Conservation (phyloP, 2,329 filamentous ascomycete genomes). For the Trichophyton simii region DNA sequence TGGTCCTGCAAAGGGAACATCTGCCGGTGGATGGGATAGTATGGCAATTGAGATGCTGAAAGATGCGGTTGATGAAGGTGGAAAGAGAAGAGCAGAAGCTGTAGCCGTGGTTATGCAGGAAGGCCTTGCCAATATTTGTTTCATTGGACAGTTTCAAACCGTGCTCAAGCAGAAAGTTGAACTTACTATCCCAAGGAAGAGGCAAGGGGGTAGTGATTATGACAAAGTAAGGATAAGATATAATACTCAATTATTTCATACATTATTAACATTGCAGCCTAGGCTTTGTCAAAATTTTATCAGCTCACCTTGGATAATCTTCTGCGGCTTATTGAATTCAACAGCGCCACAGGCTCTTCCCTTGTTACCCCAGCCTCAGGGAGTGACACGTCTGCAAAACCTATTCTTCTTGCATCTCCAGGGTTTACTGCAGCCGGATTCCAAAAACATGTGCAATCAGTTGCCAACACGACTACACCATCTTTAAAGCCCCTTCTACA, state of each 20-base stretch:
- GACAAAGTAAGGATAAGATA: constrained; percentile 29
- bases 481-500: constrained; percentile 55
- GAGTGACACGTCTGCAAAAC: constrained; percentile 37
- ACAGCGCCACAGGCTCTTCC: constrained; percentile 28
- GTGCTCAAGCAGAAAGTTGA: constrained; percentile 39
- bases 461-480: constrained; percentile 48
- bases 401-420: constrained; percentile 73
- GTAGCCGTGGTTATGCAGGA: constrained; percentile 93
- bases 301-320: constrained; percentile 63
- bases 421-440: constrained; percentile 79
- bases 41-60: constrained; percentile 65
- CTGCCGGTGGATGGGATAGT: constrained; percentile 66
- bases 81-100: constrained; percentile 63
- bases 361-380: constrained; percentile 22
- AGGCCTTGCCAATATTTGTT: constrained; percentile 39
- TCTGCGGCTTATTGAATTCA: constrained; percentile 64
- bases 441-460: constrained; percentile 55
- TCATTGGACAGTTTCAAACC: constrained; percentile 39
- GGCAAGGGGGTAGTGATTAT: constrained; percentile 36
- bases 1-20: neutral
- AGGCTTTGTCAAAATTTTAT: constrained; percentile 67
- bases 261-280: neutral
- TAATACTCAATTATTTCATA: neutral
- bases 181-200: constrained; percentile 36
- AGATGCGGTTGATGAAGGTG: constrained; percentile 59